Base-by-base conservation (phyloP, 2,329 filamentous ascomycete genomes). In the Grosmannia penicillata region DNA sequence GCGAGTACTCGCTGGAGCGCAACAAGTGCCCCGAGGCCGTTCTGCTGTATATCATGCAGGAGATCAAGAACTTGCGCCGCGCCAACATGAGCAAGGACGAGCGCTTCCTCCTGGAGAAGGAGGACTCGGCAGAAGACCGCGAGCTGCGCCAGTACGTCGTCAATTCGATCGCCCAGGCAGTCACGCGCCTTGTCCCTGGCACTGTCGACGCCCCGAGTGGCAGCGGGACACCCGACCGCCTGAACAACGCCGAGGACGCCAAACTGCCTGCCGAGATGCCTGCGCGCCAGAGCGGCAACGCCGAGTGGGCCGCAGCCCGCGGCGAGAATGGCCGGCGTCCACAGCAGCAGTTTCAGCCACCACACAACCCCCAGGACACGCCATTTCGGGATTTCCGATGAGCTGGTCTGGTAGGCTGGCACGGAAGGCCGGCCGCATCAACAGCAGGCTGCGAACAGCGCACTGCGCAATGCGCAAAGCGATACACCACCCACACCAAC, bases 21-120 rank as follows among this genome's bases (percentile, higher is more conserved):
- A 84, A 70, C 47, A 74, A 77, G 49, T 87, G 82, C 48, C 76
- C 89, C 0, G 91, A 98, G 57, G 82, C 91, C 46, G 89, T 94
- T 6, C 69, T 96, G 44, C 70, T 93, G 14, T 87, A 87, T 65
- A 85, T 95, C 45, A 80, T 91, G 61, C 78, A 87, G 49, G 91
- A 96, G 62, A 91, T 98, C 53, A 83, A 83, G 51, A 75, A 76
- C 45, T 73, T 89, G 51, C 81, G 89, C 51, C 78, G 91, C 37
- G 71, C 75, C 51, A 87, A 93, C 60, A 74, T 93, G 68, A 68
- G 71, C 56, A 94, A 95, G 63, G 78, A 89, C 15, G 79, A 93
- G 50, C 78, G 82, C 42, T 87, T 86, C 59, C 70, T 75, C 30
- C 65, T 91, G 13, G 78, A 87, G 56, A 84, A 83, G 54, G 83